These are phyloP conservation scores for Suillus subluteus DNA, from an alignment of 768 basidiomycete species.

Conservation along the genomic window DNA sequence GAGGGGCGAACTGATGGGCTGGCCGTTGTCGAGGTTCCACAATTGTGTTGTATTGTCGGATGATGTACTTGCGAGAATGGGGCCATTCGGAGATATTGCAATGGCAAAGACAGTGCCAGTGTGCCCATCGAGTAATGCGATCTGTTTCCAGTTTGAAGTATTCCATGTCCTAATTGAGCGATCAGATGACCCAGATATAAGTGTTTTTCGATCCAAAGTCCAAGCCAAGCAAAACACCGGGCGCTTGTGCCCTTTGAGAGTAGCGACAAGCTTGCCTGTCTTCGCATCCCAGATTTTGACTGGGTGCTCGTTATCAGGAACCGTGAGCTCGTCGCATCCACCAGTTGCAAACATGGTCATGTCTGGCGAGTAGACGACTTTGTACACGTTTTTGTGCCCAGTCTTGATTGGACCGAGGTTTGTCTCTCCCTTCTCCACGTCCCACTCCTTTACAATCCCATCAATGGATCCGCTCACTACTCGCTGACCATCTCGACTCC, in stretches of 20 bases:
- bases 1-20: too few relatives aligned
- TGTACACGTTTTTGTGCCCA: background rate
- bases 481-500: background rate
- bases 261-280: background rate
- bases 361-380: background rate
- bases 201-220: background rate
- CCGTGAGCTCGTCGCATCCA: too few relatives aligned
- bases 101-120: too few relatives aligned
- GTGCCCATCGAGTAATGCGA: too few relatives aligned
- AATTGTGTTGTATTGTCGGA: too few relatives aligned
- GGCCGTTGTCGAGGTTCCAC: too few relatives aligned
- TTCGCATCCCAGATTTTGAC: too few relatives aligned
- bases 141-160: too few relatives aligned
- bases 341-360: too few relatives aligned
- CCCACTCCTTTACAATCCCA: background rate
- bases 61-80: too few relatives aligned
- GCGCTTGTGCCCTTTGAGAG: background rate
- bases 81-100: too few relatives aligned
- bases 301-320: too few relatives aligned
- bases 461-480: background rate
- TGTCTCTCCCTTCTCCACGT: background rate
- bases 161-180: background rate
- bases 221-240: background rate
- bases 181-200: background rate
- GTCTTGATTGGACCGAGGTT: background rate